Evolutionary conservation across 2,329 filamentous ascomycete genomes (phyloP).

Genomic region (Botrytis elliptica): DNA sequence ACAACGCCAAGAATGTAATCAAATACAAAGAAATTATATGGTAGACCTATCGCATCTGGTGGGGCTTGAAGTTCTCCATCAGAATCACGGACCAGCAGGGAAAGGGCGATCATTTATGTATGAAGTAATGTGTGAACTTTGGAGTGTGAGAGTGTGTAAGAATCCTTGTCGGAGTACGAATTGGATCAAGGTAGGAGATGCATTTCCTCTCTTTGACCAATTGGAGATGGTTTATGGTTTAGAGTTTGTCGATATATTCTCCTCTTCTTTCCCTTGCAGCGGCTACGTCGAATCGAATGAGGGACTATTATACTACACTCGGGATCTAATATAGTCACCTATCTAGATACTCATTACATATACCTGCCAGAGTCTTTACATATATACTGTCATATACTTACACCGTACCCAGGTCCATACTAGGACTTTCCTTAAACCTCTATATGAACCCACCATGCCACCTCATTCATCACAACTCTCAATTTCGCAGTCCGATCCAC

Average conservation of each 20-base stretch:
- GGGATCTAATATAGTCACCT: neutral
- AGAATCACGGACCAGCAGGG: conserved; percentile 1
- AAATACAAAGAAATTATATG: conserved; percentile 1
- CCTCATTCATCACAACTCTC: too few species aligned
- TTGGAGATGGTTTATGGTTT: neutral
- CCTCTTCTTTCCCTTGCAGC: neutral
- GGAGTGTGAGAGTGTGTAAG: neutral
- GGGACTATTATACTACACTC: neutral
- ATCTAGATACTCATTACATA: too few species aligned
- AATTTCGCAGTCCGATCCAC: too few species aligned
- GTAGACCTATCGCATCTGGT: neutral
- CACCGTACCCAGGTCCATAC: too few species aligned
- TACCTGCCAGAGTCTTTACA: too few species aligned
- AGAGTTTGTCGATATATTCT: neutral
- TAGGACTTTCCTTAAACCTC: too few species aligned
- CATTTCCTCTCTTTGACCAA: neutral
- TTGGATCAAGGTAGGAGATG: neutral
- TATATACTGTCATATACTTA: too few species aligned
- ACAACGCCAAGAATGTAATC: neutral
- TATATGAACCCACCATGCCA: too few species aligned
- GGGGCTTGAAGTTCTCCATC: neutral
- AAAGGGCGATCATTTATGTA: neutral
- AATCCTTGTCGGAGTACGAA: neutral
- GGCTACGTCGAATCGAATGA: neutral
- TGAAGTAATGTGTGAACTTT: neutral